Percentiles rank a stretch among this genome's conserved stretches.
phyloP scores from a whole-genome alignment of 805 yeast species.

The Isabelozyma gotoi region DNA sequence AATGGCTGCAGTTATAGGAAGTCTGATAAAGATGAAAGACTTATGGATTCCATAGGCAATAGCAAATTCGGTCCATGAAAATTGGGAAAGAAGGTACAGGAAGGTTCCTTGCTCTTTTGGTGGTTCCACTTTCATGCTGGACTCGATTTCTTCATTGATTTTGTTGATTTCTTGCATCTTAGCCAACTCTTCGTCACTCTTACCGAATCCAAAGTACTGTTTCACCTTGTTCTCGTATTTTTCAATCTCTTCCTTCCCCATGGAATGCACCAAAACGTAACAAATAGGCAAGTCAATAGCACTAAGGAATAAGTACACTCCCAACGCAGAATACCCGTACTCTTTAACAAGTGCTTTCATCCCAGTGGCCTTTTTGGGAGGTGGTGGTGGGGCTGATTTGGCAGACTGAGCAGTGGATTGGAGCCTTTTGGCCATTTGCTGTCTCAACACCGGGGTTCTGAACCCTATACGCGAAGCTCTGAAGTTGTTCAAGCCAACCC shows the following conservation, averaged over 20 bases:
- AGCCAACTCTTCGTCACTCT: constrained; percentile 42
- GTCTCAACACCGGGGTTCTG: constrained; percentile 2
- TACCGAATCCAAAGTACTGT: constrained; percentile 61
- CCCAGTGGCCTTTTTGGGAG: constrained; percentile 39
- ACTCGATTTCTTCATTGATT: constrained; percentile 22
- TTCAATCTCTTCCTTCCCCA: constrained; percentile 81
- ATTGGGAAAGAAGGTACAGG: constrained; percentile 27
- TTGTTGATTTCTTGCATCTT: constrained; percentile 33
- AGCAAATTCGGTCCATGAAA: constrained; percentile 76
- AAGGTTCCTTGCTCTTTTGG: constrained; percentile 10
- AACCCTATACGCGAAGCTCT: not conserved
- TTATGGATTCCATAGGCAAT: constrained; percentile 94
- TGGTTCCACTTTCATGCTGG: constrained; percentile 20
- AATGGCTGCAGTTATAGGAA: constrained; percentile 89
- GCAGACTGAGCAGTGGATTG: constrained; percentile 14
- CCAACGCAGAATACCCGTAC: constrained; percentile 90
- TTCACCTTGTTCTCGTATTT: constrained; percentile 63
- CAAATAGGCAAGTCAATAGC: constrained; percentile 81
- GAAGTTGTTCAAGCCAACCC: constrained; percentile 1
- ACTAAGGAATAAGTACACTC: constrained; percentile 75
- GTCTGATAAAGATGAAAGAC: constrained; percentile 74
- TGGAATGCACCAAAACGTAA: constrained; percentile 76
- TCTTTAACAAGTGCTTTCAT: constrained; percentile 70
- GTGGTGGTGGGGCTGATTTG: constrained; percentile 4
- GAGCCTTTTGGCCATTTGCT: constrained; percentile 9